These are phyloP conservation scores for Sabuloglossum arenarium DNA, from an alignment of 495 filamentous ascomycete species.

Conservation along the genomic window DNA sequence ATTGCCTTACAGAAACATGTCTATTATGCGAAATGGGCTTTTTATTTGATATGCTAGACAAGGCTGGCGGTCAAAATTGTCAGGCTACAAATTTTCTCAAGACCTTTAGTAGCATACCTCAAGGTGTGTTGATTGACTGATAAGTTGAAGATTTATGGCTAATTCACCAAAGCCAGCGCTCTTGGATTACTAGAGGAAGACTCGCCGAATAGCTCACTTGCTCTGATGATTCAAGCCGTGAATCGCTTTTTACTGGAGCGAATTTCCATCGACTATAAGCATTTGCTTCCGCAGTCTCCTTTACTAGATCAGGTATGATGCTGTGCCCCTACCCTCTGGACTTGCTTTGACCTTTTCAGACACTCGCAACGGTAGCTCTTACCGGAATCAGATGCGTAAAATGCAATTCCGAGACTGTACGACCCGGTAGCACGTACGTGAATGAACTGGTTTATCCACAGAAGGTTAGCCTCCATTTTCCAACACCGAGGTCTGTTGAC, in stretches of 20 bases:
- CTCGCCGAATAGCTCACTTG: slow-evolving; percentile 40
- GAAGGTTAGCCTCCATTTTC: slow-evolving; percentile 19
- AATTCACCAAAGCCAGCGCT: slow-evolving; percentile 24
- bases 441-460: slow-evolving; percentile 71
- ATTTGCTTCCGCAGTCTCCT: slow-evolving; percentile 31
- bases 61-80: slow-evolving; percentile 78
- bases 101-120: slow-evolving; percentile 57
- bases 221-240: slow-evolving; percentile 53
- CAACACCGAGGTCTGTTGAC: neutral
- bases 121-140: slow-evolving; percentile 25
- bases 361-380: slow-evolving; percentile 31
- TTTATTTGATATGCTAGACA: slow-evolving; percentile 94
- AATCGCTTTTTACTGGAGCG: slow-evolving; percentile 59
- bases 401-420: slow-evolving; percentile 57
- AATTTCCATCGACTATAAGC: slow-evolving; percentile 46
- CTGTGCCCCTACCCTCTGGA: neutral
- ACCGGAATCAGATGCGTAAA: slow-evolving; percentile 55
- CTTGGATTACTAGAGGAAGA: slow-evolving; percentile 70
- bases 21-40: slow-evolving; percentile 89
- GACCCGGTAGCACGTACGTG: slow-evolving; percentile 45
- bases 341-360: slow-evolving; percentile 10
- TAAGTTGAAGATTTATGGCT: neutral
- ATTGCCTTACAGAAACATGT: slow-evolving; percentile 63
- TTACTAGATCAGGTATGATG: slow-evolving; percentile 31
- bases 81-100: slow-evolving; percentile 94